A percentile compares a stretch with the other conserved stretches of the same genome.
Conservation (phyloP, 257 asterid genomes). For the Rhazya stricta region DNA sequence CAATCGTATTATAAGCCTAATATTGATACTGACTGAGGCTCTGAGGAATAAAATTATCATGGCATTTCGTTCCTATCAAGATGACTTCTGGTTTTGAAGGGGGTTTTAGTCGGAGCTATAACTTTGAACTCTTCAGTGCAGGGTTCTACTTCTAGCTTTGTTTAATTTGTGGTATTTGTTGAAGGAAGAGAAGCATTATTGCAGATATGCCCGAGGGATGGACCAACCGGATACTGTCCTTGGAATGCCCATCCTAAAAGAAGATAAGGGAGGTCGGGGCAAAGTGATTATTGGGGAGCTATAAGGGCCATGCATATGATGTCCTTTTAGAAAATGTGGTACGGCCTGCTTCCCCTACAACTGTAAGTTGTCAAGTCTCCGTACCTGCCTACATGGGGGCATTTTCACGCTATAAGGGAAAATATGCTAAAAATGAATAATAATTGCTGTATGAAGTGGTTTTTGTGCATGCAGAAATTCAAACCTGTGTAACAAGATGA, state of each 20-base stretch:
- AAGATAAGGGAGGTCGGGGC: constrained; percentile 49
- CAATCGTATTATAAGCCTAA: neutral
- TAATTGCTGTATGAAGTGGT: neutral
- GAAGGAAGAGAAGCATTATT: neutral
- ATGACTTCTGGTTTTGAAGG: neutral
- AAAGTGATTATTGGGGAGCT: constrained; percentile 35
- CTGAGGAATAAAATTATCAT: neutral
- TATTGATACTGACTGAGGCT: neutral
- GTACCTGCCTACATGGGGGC: constrained; percentile 28
- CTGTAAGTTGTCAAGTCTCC: constrained; percentile 28
- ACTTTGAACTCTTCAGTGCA: neutral
- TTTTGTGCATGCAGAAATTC: neutral
- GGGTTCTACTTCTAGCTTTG: neutral
- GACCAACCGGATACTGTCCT: constrained; percentile 20
- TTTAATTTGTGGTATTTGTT: constrained; percentile 4
- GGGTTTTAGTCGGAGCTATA: neutral
- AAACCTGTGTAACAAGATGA: constrained; percentile 3
- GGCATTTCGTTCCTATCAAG: neutral
- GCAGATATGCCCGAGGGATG: neutral
- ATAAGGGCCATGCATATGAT: constrained; percentile 37
- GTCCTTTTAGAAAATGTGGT: constrained; percentile 36
- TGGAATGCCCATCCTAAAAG: constrained; percentile 26
- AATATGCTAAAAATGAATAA: neutral
- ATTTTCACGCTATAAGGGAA: neutral
- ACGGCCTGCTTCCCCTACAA: constrained; percentile 30